Evolutionary conservation across 805 yeast genomes (phyloP), one percentile per base, ranked within the genome.

Genomic region (Zygosaccharomyces bisporus): DNA sequence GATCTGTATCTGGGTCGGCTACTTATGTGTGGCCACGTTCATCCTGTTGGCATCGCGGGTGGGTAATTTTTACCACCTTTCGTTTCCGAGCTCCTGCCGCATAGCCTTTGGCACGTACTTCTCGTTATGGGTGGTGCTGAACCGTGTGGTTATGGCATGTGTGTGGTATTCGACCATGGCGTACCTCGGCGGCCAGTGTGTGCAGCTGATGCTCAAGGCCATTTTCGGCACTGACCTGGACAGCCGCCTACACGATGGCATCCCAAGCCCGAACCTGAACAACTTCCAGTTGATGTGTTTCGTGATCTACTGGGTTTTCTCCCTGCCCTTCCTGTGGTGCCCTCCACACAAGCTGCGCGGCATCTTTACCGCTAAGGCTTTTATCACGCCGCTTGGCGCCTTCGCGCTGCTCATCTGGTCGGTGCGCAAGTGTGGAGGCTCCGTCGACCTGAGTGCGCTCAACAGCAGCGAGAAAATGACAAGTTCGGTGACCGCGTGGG

Each of bases 111-210:
- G 98, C 45, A 78, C 86, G 8, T 86, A 81, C 71, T 95, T 95
- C 37, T 81, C 89, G 0, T 68, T 84, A 40, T 90, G 95, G 96
- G 95, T 95, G 6, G 80, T 90, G 34, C 56, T 89, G 42, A 89
- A 89, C 68, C 77, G 97, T 67, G 91, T 86, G 24, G 90, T 86
- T 10, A 85, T 90, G 88, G 86, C 89, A 16, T 75, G 80, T 55
- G 80, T 90, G 39, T 90, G 97, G 97, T 87, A 82, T 61, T 81
- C 95, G 29, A 91, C 87, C 13, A 95, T 86, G 61, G 76, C 85
- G 16, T 84, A 88, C 72, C 76, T 90, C 47, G 95, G 95, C 44
- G 95, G 95, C 21, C 80, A 87, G 54, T 84, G 95, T 72, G 81
- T 90, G 14, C 79, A 80, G 54, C 68, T 86, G 41, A 86, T 89